Percentiles rank a stretch among this genome's conserved stretches.
Conservation (phyloP, 164 flowering plant species). For the Umbilicus rupestris region DNA sequence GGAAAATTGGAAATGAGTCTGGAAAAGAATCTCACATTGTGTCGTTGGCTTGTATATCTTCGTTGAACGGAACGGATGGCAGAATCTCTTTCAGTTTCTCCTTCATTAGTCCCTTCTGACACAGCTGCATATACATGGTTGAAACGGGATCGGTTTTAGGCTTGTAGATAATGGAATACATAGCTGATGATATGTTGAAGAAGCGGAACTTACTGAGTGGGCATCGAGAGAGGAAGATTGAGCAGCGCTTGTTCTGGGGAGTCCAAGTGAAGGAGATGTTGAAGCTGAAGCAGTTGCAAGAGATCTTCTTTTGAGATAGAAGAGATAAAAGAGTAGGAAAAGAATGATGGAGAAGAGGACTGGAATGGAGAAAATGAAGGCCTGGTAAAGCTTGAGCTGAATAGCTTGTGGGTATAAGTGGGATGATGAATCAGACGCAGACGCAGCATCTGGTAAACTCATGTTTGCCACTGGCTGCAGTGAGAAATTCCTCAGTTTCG, state of each 20-base stretch:
- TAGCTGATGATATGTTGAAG: neutral
- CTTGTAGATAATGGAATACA: neutral
- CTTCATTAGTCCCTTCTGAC: slow-evolving; percentile 32
- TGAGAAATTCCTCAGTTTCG: too few relatives aligned
- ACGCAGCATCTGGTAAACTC: neutral
- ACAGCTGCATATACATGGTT: slow-evolving; percentile 22
- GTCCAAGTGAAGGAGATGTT: slow-evolving; percentile 21
- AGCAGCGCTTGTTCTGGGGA: slow-evolving; percentile 15
- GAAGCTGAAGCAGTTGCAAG: slow-evolving; percentile 25
- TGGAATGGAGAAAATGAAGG: slow-evolving; percentile 75
- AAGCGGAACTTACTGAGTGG: slow-evolving; percentile 27
- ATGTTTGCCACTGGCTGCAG: neutral
- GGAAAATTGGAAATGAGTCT: neutral
- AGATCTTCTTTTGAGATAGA: slow-evolving; percentile 75
- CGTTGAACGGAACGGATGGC: slow-evolving; percentile 47
- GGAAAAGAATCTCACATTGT: slow-evolving; percentile 14
- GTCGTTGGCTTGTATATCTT: slow-evolving; percentile 40
- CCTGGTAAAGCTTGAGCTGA: slow-evolving; percentile 70
- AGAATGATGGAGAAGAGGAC: slow-evolving; percentile 68
- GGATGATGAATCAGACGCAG: slow-evolving; percentile 19
- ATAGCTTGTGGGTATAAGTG: slow-evolving; percentile 60
- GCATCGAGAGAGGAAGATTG: slow-evolving; percentile 11
- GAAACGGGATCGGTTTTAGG: neutral
- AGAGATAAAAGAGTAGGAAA: slow-evolving; percentile 61
- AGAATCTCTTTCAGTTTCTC: slow-evolving; percentile 50